Conservation (phyloP, 2,329 filamentous ascomycete genomes). For the Penicillium sumatraense region DNA sequence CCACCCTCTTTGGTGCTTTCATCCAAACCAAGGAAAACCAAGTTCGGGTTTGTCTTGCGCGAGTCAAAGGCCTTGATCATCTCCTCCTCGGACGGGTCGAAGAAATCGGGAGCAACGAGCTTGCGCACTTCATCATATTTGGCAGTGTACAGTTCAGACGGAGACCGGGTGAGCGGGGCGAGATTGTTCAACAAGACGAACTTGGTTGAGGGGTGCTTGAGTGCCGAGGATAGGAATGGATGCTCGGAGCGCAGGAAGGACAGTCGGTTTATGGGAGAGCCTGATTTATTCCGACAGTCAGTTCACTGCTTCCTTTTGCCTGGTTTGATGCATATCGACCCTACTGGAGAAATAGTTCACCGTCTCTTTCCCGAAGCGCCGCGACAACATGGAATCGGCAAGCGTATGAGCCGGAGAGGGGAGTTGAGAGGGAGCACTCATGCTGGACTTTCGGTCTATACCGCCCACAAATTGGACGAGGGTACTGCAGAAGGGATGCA, state of each 20-base stretch:
- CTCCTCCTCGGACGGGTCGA: constrained; percentile 72
- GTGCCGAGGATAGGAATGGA: constrained; percentile 52
- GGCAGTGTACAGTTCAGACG: constrained; percentile 68
- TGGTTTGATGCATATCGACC: constrained; percentile 1
- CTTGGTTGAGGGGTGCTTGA: constrained; percentile 51
- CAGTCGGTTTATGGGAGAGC: constrained; percentile 55
- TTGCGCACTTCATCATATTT: constrained; percentile 69
- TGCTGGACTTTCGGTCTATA: constrained; percentile 20
- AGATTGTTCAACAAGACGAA: constrained; percentile 83
- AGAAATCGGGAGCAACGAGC: constrained; percentile 74
- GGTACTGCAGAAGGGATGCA: neutral
- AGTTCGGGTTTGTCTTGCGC: constrained; percentile 65
- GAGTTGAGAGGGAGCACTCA: constrained; percentile 44
- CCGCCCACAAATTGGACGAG: neutral
- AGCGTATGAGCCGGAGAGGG: constrained; percentile 63
- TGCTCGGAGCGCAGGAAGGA: constrained; percentile 55
- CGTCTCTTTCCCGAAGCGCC: constrained; percentile 55
- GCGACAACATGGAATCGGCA: constrained; percentile 60
- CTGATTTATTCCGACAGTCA: constrained; percentile 30
- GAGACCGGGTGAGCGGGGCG: constrained; percentile 69
- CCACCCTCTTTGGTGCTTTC: constrained; percentile 58
- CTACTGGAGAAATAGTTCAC: constrained; percentile 57
- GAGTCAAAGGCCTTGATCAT: constrained; percentile 76
- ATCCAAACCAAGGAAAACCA: constrained; percentile 85
- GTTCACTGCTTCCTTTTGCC: neutral